Conservation (phyloP, 1,284 basidiomycete genomes). For the Austroboletus rostrupii region DNA sequence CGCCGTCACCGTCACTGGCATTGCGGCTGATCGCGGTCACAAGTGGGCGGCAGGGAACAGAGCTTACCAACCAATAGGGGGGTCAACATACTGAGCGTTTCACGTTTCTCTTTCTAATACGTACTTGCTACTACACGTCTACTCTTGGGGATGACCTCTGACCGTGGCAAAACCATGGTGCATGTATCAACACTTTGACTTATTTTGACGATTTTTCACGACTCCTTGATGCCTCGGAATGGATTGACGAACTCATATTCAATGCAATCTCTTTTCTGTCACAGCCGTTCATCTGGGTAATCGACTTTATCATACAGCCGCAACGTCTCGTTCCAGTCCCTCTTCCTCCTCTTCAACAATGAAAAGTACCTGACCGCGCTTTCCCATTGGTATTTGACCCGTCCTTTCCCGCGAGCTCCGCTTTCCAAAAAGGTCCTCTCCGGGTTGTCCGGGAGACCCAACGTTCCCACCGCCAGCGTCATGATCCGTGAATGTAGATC, state of each 20-base stretch:
- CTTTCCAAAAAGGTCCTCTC: constrained; percentile 57
- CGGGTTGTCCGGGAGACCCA: constrained; percentile 66
- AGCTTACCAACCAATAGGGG: constrained; percentile 53
- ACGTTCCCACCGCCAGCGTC: constrained; percentile 54
- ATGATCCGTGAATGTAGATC: constrained; percentile 61
- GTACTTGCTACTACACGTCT: not conserved
- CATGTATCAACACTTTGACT: constrained; percentile 11
- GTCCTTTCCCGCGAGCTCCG: constrained; percentile 64
- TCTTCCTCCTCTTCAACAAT: constrained; percentile 68
- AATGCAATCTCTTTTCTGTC: constrained; percentile 2
- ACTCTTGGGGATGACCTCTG: not conserved
- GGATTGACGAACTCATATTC: not conserved
- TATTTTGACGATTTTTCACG: not conserved
- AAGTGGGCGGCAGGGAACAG: constrained; percentile 74
- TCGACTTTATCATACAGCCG: constrained; percentile 70
- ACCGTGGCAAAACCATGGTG: not conserved
- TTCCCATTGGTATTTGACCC: constrained; percentile 63
- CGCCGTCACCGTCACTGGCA: constrained; percentile 59
- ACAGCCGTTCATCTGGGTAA: constrained; percentile 25
- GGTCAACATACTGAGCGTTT: constrained; percentile 15
- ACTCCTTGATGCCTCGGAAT: not conserved
- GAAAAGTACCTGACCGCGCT: constrained; percentile 74
- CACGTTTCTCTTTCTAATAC: not conserved
- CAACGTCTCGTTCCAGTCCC: constrained; percentile 85
- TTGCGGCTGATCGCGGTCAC: constrained; percentile 63